Base-by-base conservation (phyloP, 2,329 filamentous ascomycete genomes). In the Botrytis cinerea region DNA sequence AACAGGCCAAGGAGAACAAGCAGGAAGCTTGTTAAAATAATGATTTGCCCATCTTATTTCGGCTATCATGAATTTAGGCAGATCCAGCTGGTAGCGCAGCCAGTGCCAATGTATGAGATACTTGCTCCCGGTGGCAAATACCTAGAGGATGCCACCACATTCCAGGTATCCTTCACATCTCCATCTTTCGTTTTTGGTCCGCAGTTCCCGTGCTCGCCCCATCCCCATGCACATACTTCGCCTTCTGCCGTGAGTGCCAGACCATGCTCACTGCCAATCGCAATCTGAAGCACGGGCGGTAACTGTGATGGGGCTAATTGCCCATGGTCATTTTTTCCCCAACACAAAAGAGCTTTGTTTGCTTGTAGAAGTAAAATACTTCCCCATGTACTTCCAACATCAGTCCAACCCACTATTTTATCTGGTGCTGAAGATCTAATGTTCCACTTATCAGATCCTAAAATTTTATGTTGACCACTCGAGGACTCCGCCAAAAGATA, bases 131-230 rank as follows among this genome's bases (percentile, higher is more conserved):
- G 80, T 25, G 86, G 85, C 57, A 90, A 83, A 79, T 86, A 86
- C 76, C 85, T 86, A 70, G 85, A 84, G 63, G 89, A 87, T 35
- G 87, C 86, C 79, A 97, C 88, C 74, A 88, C 83, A 80, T 91
- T 94, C 85, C 88, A 93, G 74, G 85, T 86, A 16, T 88, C 91
- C 76, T 91, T 91, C 63, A 94, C 90, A 82, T 93, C 89, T 68
- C 89, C 90, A 75, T 87, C 84, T 75, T 90, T 88, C 20, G 84
- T 85, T 60, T 87, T 85, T 51, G 89, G 88, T 4, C 96, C 96
- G 81, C 96, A 99, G 81, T 99, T 99, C 1, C 96, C 96, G 83
- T 99, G 96, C 83, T 98, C 95, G 2, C 94, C 95, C 96, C 96
- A 99, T 32, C 96, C 96, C 94, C 95, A 98, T 1, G 93, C 89